Evolutionary conservation across 805 yeast species (phyloP).

Genomic region (Huiozyma sinensis): DNA sequence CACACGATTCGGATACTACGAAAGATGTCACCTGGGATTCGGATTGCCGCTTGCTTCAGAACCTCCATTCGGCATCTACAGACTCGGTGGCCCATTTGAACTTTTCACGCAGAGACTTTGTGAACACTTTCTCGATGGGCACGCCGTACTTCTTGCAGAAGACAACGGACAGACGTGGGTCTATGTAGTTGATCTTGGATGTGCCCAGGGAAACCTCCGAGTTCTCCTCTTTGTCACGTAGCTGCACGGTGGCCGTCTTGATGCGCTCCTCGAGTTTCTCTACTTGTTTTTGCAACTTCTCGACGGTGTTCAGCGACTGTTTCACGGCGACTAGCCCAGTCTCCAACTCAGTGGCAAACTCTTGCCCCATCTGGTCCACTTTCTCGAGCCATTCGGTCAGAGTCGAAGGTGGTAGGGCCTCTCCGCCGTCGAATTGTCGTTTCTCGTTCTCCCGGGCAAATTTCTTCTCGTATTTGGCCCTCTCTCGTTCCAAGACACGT

Average conservation of each 20-base stretch:
- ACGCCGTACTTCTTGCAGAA: constrained; percentile 78
- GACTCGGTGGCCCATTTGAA: constrained; percentile 94
- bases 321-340: constrained; percentile 50
- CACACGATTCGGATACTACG: constrained; percentile 5
- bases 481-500: constrained; percentile 51
- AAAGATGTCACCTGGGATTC: too few relatives aligned
- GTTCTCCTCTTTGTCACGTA: constrained; percentile 88
- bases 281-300: constrained; percentile 60
- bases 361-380: constrained; percentile 40
- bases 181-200: constrained; percentile 88
- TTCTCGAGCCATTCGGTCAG: constrained; percentile 48
- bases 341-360: constrained; percentile 47
- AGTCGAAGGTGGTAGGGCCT: constrained; percentile 42
- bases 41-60: too few relatives aligned
- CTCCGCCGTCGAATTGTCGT: constrained; percentile 44
- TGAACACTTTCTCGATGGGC: constrained; percentile 85
- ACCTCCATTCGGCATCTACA: constrained; percentile 79
- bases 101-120: constrained; percentile 85
- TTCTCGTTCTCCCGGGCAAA: constrained; percentile 73
- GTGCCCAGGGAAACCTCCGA: constrained; percentile 90
- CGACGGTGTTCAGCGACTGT: constrained; percentile 41
- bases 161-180: constrained; percentile 83
- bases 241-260: constrained; percentile 53
- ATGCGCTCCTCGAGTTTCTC: constrained; percentile 66
- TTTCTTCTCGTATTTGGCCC: constrained; percentile 52